Base-by-base conservation (phyloP, 345 rosid genomes). In the Salix caprea region DNA sequence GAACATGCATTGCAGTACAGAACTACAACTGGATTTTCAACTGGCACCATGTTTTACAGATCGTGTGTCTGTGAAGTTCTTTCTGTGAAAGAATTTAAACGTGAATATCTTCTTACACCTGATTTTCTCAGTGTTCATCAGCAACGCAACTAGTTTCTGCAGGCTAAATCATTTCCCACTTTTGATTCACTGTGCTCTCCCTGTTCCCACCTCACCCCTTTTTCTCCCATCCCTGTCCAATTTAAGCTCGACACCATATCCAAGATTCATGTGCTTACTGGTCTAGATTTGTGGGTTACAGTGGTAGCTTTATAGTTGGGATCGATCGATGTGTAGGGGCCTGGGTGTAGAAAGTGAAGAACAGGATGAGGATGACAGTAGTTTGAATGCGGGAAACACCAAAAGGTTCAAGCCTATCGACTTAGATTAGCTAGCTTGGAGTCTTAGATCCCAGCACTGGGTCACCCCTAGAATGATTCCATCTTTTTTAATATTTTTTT, bases 311-410 rank as follows among this genome's bases (percentile, higher is more conserved):
- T 69, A 54, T 65, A 67, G 70, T 65, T 77, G 50, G 60, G 70
- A 36, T 36, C 37, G 70, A 34, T 34, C 37, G 37, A 42, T 61
- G 77, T 82, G 91, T 80, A 82, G 90, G 87, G 88, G 87, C 82
- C 84, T 70, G 26, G 79, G 65, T 76, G 70, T 61, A 56, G 54
- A 32, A 67, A 76, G 77, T 74, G 72, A 85, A 69, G 14, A 79
- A 69, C 24, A 40, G 75, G 80, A 75, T 84, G 87, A 79, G 44
- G 46, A 42, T 42, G 46, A 10, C 46, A 42, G 46, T 84, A 84
- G 87, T 87, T 81, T 84, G 87, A 78, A 86, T 71, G 78, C 69
- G 68, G 81, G 86, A 81, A 75, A 85, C 88, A 86, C 84, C 64
- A 56, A 36, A 80, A 82, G 66, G 74, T 66, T 74, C 64, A 75